Conservation (phyloP, 805 yeast genomes). For the Komagataella populi region DNA sequence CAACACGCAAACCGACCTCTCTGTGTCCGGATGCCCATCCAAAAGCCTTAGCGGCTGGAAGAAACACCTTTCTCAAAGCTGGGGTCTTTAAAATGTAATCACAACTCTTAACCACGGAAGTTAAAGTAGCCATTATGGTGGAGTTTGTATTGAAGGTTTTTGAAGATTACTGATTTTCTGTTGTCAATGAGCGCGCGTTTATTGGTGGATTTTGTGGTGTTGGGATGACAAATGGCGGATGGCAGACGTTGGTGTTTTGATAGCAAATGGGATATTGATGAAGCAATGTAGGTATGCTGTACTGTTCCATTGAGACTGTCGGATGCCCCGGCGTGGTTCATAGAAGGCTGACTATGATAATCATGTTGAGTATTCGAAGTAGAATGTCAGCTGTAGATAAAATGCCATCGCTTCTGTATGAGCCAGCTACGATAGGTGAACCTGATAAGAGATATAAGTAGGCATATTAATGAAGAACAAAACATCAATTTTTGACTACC, state of each 20-base stretch:
- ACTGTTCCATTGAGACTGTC: no score
- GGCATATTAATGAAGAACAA: no score
- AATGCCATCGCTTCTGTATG: no score
- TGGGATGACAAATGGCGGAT: not conserved
- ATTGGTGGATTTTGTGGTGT: not conserved
- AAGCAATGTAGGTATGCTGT: not conserved
- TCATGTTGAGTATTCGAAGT: no score
- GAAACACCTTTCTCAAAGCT: conserved; percentile 54
- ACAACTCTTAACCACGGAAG: conserved; percentile 59
- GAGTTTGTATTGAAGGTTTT: not conserved
- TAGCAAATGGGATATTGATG: no score
- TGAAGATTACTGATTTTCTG: not conserved
- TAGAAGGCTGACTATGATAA: no score
- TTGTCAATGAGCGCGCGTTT: not conserved
- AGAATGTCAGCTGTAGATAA: no score
- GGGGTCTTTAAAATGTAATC: conserved; percentile 78
- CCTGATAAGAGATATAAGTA: no score
- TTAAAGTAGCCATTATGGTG: conserved; percentile 38
- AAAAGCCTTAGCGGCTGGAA: conserved; percentile 72
- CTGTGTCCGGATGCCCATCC: conserved; percentile 80
- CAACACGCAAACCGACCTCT: conserved; percentile 82
- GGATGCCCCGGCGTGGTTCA: no score
- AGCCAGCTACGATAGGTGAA: no score
- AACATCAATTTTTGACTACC: no score
- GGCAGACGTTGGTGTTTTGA: not conserved